phyloP scores from a whole-genome alignment of 257 asterid genomes.

The Solanum verrucosum region DNA sequence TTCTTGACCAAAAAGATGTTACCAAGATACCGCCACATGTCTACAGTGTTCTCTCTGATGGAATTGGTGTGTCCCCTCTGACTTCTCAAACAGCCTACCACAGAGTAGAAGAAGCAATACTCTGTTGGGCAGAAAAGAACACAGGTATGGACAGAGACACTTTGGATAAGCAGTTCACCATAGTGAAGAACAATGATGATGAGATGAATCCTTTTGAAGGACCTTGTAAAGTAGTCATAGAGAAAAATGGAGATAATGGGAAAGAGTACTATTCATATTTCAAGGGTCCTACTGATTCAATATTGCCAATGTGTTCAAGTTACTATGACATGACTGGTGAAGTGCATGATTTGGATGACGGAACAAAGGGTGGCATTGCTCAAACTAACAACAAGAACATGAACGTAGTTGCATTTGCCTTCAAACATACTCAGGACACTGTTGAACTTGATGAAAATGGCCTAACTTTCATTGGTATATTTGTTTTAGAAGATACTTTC shows the following conservation, averaged over 20 bases:
- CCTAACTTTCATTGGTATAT: conserved; percentile 14
- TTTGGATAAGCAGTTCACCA: background rate
- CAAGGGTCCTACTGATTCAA: conserved; percentile 9
- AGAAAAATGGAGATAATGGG: conserved; percentile 1
- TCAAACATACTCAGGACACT: background rate
- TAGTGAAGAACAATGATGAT: background rate
- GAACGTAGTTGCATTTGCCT: conserved; percentile 19
- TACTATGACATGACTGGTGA: background rate
- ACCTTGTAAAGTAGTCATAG: background rate
- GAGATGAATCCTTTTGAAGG: conserved; percentile 1
- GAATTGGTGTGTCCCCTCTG: background rate
- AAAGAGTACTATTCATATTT: background rate
- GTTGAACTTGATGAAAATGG: background rate
- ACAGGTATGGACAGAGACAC: conserved; percentile 11
- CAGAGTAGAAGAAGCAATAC: background rate
- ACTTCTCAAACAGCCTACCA: background rate
- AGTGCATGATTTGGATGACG: background rate
- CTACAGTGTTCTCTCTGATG: background rate
- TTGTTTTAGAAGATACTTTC: background rate
- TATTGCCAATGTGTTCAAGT: conserved; percentile 15
- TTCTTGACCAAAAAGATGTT: conserved; percentile 8
- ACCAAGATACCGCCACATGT: background rate
- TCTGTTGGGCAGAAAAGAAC: conserved; percentile 20
- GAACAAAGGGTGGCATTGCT: background rate
- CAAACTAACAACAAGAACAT: background rate